Evolutionary conservation across 2,329 filamentous ascomycete genomes (phyloP).

Genomic region (Cladophialophora exuberans): DNA sequence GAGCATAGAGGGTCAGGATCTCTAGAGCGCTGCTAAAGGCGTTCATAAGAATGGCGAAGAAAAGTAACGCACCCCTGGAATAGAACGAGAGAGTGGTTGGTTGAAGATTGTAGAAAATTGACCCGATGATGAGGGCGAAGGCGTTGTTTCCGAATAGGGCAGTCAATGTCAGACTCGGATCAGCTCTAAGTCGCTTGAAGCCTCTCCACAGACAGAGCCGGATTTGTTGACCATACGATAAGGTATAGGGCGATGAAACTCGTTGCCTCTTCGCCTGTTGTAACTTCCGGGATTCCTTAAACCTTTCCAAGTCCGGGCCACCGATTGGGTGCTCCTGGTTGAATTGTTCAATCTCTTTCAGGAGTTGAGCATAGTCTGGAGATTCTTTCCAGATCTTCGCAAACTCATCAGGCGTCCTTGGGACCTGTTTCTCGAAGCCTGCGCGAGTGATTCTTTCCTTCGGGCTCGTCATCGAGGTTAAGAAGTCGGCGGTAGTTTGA

Average conservation of each 20-base stretch:
- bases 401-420: conserved; percentile 72
- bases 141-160: conserved; percentile 62
- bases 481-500: conserved; percentile 72
- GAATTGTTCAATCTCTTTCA: conserved; percentile 50
- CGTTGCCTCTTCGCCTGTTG: conserved; percentile 50
- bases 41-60: conserved; percentile 67
- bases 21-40: conserved; percentile 67
- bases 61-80: conserved; percentile 65
- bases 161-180: conserved; percentile 66
- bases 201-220: conserved; percentile 61
- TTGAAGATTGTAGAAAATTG: conserved; percentile 68
- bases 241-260: conserved; percentile 60
- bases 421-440: conserved; percentile 66
- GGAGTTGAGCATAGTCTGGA: conserved; percentile 47
- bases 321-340: conserved; percentile 48
- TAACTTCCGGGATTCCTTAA: conserved; percentile 46
- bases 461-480: conserved; percentile 71
- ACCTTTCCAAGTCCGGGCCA: conserved; percentile 44
- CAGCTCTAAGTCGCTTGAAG: conserved; percentile 68
- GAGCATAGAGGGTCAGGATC: conserved; percentile 76
- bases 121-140: conserved; percentile 66
- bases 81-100: conserved; percentile 64
- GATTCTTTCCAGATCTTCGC: conserved; percentile 60
- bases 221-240: conserved; percentile 59
- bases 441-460: conserved; percentile 59